Evolutionary conservation across 2,329 filamentous ascomycete genomes (phyloP).

Genomic region (Colletotrichum sp.): DNA sequence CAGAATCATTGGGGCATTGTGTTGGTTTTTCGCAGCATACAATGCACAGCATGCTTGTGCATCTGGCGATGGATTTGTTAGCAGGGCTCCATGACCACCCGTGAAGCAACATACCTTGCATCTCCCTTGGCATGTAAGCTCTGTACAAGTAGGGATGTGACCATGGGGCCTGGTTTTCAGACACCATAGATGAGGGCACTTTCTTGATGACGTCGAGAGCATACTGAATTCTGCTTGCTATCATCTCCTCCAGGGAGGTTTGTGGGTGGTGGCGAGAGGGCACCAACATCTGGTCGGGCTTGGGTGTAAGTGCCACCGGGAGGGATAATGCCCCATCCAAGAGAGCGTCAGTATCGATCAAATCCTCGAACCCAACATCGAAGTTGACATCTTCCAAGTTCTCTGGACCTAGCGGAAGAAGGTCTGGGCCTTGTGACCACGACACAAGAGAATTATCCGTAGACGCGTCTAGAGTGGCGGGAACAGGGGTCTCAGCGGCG

Average conservation of each 20-base stretch:
- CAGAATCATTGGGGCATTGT: slow-evolving; percentile 53
- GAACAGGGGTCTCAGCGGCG: not conserved
- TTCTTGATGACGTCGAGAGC: slow-evolving; percentile 57
- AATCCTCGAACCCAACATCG: not conserved
- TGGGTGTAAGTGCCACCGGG: slow-evolving; percentile 20
- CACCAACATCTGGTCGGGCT: not conserved
- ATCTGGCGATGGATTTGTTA: slow-evolving; percentile 36
- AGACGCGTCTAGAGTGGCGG: not conserved
- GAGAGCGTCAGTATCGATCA: not conserved
- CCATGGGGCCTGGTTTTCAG: slow-evolving; percentile 56
- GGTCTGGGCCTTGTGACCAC: not conserved
- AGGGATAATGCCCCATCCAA: slow-evolving; percentile 9
- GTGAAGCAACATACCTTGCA: slow-evolving; percentile 45
- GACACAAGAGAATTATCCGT: not conserved
- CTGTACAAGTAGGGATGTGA: slow-evolving; percentile 54
- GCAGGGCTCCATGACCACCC: not conserved
- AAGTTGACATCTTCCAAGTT: not conserved
- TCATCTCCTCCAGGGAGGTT: slow-evolving; percentile 25
- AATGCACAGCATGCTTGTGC: slow-evolving; percentile 57
- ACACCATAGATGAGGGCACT: slow-evolving; percentile 51
- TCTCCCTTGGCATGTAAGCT: slow-evolving; percentile 52
- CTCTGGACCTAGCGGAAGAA: not conserved
- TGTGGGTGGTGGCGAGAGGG: slow-evolving; percentile 7
- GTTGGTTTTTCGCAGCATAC: slow-evolving; percentile 51
- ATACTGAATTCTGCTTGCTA: slow-evolving; percentile 38